Conservation (phyloP, 2,329 filamentous ascomycete species). For the Gremmenia infestans region DNA sequence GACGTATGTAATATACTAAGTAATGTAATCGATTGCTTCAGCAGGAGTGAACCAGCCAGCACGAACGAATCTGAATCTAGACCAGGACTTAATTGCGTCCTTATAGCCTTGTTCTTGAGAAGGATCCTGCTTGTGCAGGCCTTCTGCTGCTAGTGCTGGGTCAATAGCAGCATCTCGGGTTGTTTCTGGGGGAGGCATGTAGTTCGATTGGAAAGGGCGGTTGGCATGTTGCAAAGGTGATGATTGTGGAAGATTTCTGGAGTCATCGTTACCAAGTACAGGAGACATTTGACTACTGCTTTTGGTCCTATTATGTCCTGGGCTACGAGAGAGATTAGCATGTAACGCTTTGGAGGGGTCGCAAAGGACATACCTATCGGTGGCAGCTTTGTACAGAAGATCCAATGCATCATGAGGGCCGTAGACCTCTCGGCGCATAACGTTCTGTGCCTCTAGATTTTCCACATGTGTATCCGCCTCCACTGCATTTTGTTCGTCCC, state of each 20-base stretch:
- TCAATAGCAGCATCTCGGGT: slow-evolving; percentile 26
- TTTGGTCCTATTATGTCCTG: slow-evolving; percentile 30
- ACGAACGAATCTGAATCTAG: slow-evolving; percentile 86
- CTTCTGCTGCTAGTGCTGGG: slow-evolving; percentile 22
- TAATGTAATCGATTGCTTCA: slow-evolving; percentile 89
- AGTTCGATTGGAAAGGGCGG: slow-evolving; percentile 19
- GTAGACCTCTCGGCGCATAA: slow-evolving; percentile 71
- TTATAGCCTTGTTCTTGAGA: slow-evolving; percentile 51
- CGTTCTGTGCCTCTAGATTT: slow-evolving; percentile 59
- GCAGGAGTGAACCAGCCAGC: slow-evolving; percentile 94
- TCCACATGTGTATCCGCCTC: slow-evolving; percentile 58
- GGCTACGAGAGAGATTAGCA: slow-evolving; percentile 38
- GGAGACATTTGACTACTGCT: slow-evolving; percentile 27
- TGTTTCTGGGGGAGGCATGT: slow-evolving; percentile 17
- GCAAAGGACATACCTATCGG: slow-evolving; percentile 43
- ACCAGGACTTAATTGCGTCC: slow-evolving; percentile 82
- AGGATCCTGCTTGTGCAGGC: slow-evolving; percentile 8
- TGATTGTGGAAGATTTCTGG: slow-evolving; percentile 13
- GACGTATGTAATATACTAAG: slow-evolving; percentile 59
- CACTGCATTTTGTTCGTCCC: slow-evolving; percentile 35
- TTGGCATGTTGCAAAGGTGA: slow-evolving; percentile 15
- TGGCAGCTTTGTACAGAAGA: slow-evolving; percentile 81
- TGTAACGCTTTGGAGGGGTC: slow-evolving; percentile 43
- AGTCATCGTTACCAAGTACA: slow-evolving; percentile 13
- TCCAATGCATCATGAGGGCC: slow-evolving; percentile 91